Evolutionary conservation across 805 yeast species (phyloP).

Genomic region (Starmera quercuum): DNA sequence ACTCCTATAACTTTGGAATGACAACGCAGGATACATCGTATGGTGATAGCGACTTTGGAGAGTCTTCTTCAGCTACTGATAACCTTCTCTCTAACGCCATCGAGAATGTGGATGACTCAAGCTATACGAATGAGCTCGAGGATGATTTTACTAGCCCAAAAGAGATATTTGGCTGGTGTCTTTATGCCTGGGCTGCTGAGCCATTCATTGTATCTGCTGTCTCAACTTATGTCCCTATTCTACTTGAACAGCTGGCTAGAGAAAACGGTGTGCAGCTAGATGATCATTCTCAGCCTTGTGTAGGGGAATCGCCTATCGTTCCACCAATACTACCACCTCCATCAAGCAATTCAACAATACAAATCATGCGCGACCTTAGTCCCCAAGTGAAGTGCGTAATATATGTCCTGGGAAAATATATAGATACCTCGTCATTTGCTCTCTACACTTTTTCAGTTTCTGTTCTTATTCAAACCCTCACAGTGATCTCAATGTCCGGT

Average conservation of each 20-base stretch:
- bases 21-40: too few relatives aligned
- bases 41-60: too few relatives aligned
- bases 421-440: constrained; percentile 71
- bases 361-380: constrained; percentile 1
- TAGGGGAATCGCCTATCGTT: constrained; percentile 19
- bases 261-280: constrained; percentile 57
- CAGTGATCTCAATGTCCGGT: constrained; percentile 69
- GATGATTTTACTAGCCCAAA: constrained; percentile 25
- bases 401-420: constrained; percentile 33
- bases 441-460: constrained; percentile 64
- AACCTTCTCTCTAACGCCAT: too few relatives aligned
- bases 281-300: constrained; percentile 55
- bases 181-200: constrained; percentile 69
- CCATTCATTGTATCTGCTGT: constrained; percentile 77
- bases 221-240: constrained; percentile 68
- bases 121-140: background rate
- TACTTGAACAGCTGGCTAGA: constrained; percentile 66
- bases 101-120: too few relatives aligned
- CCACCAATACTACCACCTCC: constrained; percentile 29
- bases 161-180: constrained; percentile 60
- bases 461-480: constrained; percentile 64
- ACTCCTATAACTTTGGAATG: too few relatives aligned
- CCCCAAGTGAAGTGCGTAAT: constrained; percentile 36
- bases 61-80: too few relatives aligned
- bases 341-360: constrained; percentile 10